These are phyloP conservation scores for Xerocomus amazonicus DNA, from an alignment of 1,284 basidiomycete genomes.

Conservation along the genomic window DNA sequence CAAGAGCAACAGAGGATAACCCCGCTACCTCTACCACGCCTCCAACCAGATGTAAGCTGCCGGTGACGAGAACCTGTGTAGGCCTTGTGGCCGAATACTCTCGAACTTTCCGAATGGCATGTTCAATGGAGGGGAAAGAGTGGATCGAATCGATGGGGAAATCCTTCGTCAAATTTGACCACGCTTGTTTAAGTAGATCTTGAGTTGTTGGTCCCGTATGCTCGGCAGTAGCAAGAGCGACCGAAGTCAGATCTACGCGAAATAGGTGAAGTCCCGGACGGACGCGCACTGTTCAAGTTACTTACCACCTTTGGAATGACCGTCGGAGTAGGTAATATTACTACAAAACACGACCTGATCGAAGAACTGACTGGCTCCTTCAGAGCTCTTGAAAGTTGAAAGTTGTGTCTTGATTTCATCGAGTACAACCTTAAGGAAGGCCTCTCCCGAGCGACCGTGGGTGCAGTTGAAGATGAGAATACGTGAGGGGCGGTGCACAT, in stretches of 20 bases:
- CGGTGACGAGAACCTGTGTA: conserved; percentile 78
- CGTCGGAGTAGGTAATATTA: conserved; percentile 91
- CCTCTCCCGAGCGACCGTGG: conserved; percentile 76
- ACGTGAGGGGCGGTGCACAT: conserved; percentile 36
- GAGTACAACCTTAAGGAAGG: conserved; percentile 67
- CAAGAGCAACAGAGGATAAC: conserved; percentile 61
- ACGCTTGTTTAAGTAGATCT: conserved; percentile 71
- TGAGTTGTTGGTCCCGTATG: conserved; percentile 72
- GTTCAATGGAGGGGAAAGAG: conserved; percentile 85
- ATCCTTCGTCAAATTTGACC: conserved; percentile 60
- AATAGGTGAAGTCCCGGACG: neutral
- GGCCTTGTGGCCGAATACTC: conserved; percentile 32
- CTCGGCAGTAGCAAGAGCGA: conserved; percentile 62
- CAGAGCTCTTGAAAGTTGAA: conserved; percentile 36
- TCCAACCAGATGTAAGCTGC: conserved; percentile 93
- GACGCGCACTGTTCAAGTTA: conserved; percentile 5
- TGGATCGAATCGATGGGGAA: conserved; percentile 65
- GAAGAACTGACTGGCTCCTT: conserved; percentile 56
- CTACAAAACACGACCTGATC: conserved; percentile 91
- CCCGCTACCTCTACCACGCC: conserved; percentile 90
- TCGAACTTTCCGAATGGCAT: conserved; percentile 70
- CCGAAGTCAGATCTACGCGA: conserved; percentile 66
- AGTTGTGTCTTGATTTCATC: conserved; percentile 47
- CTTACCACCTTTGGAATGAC: conserved; percentile 86
- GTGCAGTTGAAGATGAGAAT: conserved; percentile 96